Evolutionary conservation across 176 grass and related monocot genomes (phyloP).

Genomic region (Elaeis guineensis): DNA sequence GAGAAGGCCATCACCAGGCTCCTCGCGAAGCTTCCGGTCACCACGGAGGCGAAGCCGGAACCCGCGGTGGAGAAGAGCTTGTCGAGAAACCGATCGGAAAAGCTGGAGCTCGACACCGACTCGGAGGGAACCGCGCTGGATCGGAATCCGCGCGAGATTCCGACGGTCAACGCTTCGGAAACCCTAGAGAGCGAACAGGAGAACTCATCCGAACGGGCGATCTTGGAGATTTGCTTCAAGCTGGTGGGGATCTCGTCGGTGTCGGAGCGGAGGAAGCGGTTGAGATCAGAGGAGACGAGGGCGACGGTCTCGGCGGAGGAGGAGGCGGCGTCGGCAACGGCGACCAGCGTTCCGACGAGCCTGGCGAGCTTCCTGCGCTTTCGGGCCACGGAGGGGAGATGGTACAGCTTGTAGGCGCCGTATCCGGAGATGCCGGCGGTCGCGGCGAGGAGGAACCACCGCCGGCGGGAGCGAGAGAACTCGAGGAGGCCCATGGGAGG

Average conservation of each 20-base stretch:
- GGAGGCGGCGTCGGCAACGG: slow-evolving; percentile 47
- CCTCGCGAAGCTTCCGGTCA: slow-evolving; percentile 66
- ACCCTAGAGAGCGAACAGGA: slow-evolving; percentile 41
- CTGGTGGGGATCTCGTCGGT: slow-evolving; percentile 63
- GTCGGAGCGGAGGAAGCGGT: slow-evolving; percentile 59
- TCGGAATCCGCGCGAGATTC: slow-evolving; percentile 29
- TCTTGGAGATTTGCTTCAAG: slow-evolving; percentile 62
- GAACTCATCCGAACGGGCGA: slow-evolving; percentile 66
- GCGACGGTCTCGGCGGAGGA: slow-evolving; percentile 57
- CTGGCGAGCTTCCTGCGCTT: slow-evolving; percentile 42
- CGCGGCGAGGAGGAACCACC: slow-evolving; percentile 33
- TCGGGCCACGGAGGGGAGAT: slow-evolving; percentile 56
- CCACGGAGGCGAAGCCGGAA: slow-evolving; percentile 47
- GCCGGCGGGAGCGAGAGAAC: slow-evolving; percentile 40
- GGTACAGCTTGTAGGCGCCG: slow-evolving; percentile 76
- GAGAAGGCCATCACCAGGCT: slow-evolving; percentile 58
- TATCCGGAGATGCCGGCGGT: slow-evolving; percentile 23
- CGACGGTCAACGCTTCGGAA: slow-evolving; percentile 49
- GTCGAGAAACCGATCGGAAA: slow-evolving; percentile 62
- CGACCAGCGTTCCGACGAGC: slow-evolving; percentile 34
- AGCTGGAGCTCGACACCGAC: background rate
- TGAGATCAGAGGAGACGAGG: slow-evolving; percentile 65
- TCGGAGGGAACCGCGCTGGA: background rate
- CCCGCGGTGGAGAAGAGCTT: slow-evolving; percentile 70
- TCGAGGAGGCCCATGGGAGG: no score